A percentile compares a stretch with the other conserved stretches of the same genome.
phyloP scores from a whole-genome alignment of 2,329 filamentous ascomycete genomes.

The Pseudogymnoascus verrucosus region DNA sequence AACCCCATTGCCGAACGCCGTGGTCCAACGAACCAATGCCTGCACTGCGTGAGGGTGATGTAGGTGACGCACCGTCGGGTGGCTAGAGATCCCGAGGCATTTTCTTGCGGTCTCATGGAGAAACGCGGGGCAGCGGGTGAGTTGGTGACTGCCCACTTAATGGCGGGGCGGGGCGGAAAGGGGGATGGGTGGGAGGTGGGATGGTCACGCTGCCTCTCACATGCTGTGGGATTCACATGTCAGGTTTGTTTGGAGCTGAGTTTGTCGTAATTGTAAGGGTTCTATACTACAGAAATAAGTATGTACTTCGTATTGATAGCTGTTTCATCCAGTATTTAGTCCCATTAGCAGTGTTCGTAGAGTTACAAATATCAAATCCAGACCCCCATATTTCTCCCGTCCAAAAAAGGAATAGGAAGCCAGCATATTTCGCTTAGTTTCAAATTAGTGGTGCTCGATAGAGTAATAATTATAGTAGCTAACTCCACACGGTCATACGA shows the following conservation, averaged over 20 bases:
- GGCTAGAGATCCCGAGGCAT: not conserved
- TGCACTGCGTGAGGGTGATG: not conserved
- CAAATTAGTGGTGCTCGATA: not conserved
- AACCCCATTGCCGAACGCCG: not conserved
- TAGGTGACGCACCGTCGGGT: not conserved
- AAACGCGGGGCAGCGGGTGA: not conserved
- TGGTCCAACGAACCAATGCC: not conserved
- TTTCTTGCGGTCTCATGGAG: not conserved
- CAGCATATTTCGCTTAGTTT: not conserved
- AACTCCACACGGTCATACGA: not conserved
- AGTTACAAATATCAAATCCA: not conserved
- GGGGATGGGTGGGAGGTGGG: not conserved
- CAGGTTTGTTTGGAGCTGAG: not conserved
- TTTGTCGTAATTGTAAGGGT: not conserved
- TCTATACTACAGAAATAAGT: not conserved
- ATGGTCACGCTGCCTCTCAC: not conserved
- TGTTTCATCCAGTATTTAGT: not conserved
- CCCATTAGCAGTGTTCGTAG: not conserved
- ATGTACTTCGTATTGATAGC: not conserved
- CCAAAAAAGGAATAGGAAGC: not conserved
- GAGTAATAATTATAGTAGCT: not conserved
- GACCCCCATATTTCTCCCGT: not conserved
- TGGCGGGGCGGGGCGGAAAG: not conserved
- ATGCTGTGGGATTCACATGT: slow-evolving; percentile 6
- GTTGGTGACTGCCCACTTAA: not conserved